These are phyloP conservation scores for Fusarium nanum DNA, from an alignment of 2,329 filamentous ascomycete genomes.

Conservation along the genomic window DNA sequence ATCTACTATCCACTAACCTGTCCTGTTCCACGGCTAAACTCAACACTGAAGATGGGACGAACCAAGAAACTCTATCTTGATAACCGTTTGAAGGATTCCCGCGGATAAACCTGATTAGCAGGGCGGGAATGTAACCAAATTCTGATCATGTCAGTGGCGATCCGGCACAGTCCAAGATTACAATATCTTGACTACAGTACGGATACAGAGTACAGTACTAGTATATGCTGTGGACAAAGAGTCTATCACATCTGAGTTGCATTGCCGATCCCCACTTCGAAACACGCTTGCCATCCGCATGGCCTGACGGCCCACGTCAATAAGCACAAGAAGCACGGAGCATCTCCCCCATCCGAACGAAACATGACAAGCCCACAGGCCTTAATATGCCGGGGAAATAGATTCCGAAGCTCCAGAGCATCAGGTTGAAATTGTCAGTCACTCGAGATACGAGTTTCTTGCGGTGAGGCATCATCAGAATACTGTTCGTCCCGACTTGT, in stretches of 20 bases:
- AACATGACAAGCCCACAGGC: slow-evolving; percentile 35
- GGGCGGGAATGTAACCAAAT: slow-evolving; percentile 12
- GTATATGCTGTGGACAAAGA: neutral
- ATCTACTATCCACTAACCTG: neutral
- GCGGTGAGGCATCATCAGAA: slow-evolving; percentile 5
- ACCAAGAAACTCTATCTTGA: neutral
- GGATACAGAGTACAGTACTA: neutral
- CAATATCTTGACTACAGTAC: neutral
- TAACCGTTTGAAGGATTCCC: neutral
- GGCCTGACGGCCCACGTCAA: slow-evolving; percentile 37
- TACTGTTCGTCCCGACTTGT: neutral
- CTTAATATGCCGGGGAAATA: slow-evolving; percentile 40
- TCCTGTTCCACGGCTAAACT: neutral
- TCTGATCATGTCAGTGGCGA: slow-evolving; percentile 19
- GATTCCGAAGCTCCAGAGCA: slow-evolving; percentile 29
- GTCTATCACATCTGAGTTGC: neutral
- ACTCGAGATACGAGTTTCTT: slow-evolving; percentile 11
- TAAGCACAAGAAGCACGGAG: slow-evolving; percentile 34
- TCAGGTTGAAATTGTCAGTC: slow-evolving; percentile 17
- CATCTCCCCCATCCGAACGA: slow-evolving; percentile 37
- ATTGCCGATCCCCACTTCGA: slow-evolving; percentile 36
- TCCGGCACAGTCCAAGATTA: slow-evolving; percentile 20
- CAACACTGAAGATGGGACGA: neutral
- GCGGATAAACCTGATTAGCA: slow-evolving; percentile 5
- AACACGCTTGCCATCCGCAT: slow-evolving; percentile 39